Base-by-base conservation (phyloP, 495 filamentous ascomycete species). In the Rhypophila decipiens region DNA sequence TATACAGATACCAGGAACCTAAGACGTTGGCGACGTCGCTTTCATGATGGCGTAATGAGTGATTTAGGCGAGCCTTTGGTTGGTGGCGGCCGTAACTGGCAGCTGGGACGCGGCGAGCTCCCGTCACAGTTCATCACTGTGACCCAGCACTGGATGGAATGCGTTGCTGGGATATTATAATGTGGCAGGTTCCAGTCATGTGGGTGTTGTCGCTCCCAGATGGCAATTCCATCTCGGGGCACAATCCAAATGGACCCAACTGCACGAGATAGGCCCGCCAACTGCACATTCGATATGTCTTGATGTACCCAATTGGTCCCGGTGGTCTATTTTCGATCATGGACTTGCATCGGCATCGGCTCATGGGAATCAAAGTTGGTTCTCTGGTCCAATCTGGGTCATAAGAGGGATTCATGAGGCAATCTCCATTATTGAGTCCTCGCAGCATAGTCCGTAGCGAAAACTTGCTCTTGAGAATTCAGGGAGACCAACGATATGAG, bases 61-160 rank as follows among this genome's bases (percentile, higher is more conserved):
- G 27, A 13, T 31, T 13, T 7, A 31, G 27, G 27, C 27, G 27
- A 31, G 27, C 27, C 27, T 31, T 7, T 7, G 27, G 7, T 31
- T 31, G 52, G 20, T 48, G 43, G 18, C 21, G 27, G n/a, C n/a
- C 34, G 42, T 42, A 51, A 58, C 52, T 58, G 37, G 51, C 33
- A 51, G 50, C 54, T 57, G 57, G 42, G 50, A 43, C 49, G n/a
- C 27, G 22, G 20, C 21, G 21, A 38, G n/a, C 38, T 42, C 10
- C 31, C 37, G 31, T 46, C 46, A 40, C 36, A 49, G 35, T 31
- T 31, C 13, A 13, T 13, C 27, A 31, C 7, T 31, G 13, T 13
- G 27, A 31, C 27, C 27, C 27, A 31, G 27, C 27, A 31, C 27
- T 31, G 27, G 27, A 7, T 31, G 13, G 27, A 13, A 7, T 31